Percentiles rank a stretch among this genome's conserved stretches.
These are phyloP conservation scores for Saccharomyces jurei DNA, from an alignment of 805 yeast species.

Conservation along the genomic window DNA sequence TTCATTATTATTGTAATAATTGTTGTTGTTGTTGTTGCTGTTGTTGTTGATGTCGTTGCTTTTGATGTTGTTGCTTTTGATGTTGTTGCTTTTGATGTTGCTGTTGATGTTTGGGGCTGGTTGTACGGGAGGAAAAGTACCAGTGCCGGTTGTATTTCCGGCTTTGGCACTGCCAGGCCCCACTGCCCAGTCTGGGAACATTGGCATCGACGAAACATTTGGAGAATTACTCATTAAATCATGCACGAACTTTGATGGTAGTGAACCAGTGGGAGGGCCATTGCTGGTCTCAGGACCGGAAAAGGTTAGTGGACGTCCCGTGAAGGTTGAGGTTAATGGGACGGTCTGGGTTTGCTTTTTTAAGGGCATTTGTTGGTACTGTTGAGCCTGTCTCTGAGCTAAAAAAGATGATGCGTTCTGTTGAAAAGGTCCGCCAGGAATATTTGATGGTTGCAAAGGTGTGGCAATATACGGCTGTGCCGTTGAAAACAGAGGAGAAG, in stretches of 20 bases:
- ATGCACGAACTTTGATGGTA: constrained; percentile 29
- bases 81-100: neutral
- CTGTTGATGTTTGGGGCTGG: neutral
- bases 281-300: constrained; percentile 4
- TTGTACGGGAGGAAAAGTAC: neutral
- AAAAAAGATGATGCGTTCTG: neutral
- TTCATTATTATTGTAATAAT: constrained; percentile 1
- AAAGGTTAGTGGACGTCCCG: constrained; percentile 7
- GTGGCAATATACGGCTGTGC: constrained; percentile 30
- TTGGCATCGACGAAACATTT: constrained; percentile 18
- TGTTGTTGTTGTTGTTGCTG: neutral
- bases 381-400: constrained; percentile 9
- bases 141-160: constrained; percentile 1
- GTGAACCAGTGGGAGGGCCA: constrained; percentile 24
- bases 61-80: neutral
- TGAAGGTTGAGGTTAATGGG: neutral
- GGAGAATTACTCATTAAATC: constrained; percentile 30
- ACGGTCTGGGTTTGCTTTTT: neutral
- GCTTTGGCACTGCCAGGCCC: constrained; percentile 11
- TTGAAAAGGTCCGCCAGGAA: constrained; percentile 4
- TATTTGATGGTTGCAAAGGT: constrained; percentile 20
- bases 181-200: constrained; percentile 30
- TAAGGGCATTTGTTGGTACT: constrained; percentile 15
- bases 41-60: neutral
- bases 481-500: constrained; percentile 25